Evolutionary conservation across 2,329 filamentous ascomycete species (phyloP), one percentile per base, ranked within the genome.

Genomic region (Aspergillus terreus): DNA sequence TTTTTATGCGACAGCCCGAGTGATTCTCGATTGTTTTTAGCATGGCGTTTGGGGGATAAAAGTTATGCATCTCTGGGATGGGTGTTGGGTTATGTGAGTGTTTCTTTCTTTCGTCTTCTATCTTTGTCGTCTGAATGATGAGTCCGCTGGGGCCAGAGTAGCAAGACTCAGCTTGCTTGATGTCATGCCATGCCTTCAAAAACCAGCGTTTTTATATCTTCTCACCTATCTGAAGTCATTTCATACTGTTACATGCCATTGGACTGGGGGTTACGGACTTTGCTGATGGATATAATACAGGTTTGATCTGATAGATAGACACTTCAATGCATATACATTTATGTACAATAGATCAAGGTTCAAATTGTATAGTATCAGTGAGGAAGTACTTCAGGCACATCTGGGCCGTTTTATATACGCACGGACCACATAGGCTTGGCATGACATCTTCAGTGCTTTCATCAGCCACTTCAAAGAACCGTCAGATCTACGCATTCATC

Each of bases 141-240:
- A 79, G 66, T 63, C 64, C 69, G 76, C 77, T 75, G 76, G 77
- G 77, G 77, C 77, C 76, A 79, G 73, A 79, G 66, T 71, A 78
- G 74, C 60, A 62, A 64, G 61, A 65, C 62, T 67, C 60, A 55
- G 49, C 40, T 49, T 53, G 67, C 40, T 50, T 54, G 67, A 65
- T 65, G 64, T 63, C 57, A 53, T 66, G 68, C 70, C 52, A 71
- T 84, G 82, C 72, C 79, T 83, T 81, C 70, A 81, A 81, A 66
- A 72, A 78, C 82, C 83, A 84, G 83, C 82, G 75, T 75, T 74
- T 49, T 44, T 32, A 71, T 74, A 85, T 85, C 83, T 86, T 85
- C 83, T 86, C 83, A 79, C 66, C 56, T 76, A 69, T 83, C 80
- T 83, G 82, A 83, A 67, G 58, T 49, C 46, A 53, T 44, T 14